These are phyloP conservation scores for Striga asiatica DNA, from an alignment of 257 asterid genomes.

Conservation along the genomic window DNA sequence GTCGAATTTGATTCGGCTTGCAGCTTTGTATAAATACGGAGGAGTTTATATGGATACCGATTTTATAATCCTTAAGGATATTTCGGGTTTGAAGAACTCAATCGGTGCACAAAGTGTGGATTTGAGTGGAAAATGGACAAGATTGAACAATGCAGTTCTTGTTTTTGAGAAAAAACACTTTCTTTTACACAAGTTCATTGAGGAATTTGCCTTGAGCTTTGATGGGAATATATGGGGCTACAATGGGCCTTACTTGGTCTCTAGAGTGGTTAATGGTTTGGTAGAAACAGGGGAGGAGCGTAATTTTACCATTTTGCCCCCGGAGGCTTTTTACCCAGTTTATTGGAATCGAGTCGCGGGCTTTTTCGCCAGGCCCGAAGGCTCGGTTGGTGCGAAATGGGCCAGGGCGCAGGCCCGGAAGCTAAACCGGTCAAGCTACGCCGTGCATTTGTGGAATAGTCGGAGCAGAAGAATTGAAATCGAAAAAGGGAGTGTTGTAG, in stretches of 20 bases:
- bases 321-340: slow-evolving; percentile 56
- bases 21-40: slow-evolving; percentile 50
- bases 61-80: slow-evolving; percentile 43
- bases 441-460: slow-evolving; percentile 72
- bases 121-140: slow-evolving; percentile 45
- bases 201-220: slow-evolving; percentile 50
- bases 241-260: slow-evolving; percentile 67
- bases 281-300: slow-evolving; percentile 1
- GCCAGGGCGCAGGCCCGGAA: slow-evolving; percentile 30
- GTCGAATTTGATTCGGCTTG: slow-evolving; percentile 57
- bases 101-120: slow-evolving; percentile 57
- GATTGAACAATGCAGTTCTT: slow-evolving; percentile 59
- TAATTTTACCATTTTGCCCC: slow-evolving; percentile 43
- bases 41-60: slow-evolving; percentile 63
- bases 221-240: slow-evolving; percentile 74
- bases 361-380: slow-evolving; percentile 27
- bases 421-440: slow-evolving; percentile 30
- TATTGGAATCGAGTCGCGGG: slow-evolving; percentile 37
- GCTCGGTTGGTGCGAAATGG: slow-evolving; percentile 24
- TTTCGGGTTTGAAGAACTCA: slow-evolving; percentile 40
- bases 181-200: slow-evolving; percentile 45
- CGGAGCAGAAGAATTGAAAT: slow-evolving; percentile 30
- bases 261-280: slow-evolving; percentile 45
- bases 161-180: slow-evolving; percentile 48
- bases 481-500: slow-evolving; percentile 62